Conservation (phyloP, 176 grass and related monocot species). For the Tuctoria greenei region DNA sequence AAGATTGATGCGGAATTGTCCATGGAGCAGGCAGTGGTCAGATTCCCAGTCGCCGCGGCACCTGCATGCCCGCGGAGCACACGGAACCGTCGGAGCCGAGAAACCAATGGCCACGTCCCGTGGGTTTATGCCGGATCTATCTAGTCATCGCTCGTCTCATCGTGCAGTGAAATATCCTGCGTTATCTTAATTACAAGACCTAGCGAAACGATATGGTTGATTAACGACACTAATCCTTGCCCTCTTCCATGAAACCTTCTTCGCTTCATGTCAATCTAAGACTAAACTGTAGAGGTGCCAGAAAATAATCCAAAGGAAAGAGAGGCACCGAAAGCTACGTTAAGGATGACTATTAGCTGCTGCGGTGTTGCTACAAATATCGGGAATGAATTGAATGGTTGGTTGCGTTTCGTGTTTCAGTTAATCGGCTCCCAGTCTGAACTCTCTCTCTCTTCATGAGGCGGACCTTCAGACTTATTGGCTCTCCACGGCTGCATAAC, state of each 20-base stretch:
- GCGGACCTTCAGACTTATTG: neutral
- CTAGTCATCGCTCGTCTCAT: conserved; percentile 39
- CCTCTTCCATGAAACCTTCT: neutral
- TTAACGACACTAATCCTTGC: neutral
- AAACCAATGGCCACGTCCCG: conserved; percentile 14
- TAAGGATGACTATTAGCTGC: neutral
- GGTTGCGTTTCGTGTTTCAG: neutral
- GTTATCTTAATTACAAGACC: neutral
- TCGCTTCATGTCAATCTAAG: neutral
- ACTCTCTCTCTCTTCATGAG: neutral
- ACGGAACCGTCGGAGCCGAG: conserved; percentile 1
- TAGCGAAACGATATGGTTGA: conserved; percentile 9
- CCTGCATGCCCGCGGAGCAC: neutral
- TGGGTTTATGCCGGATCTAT: conserved; percentile 18
- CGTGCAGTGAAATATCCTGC: conserved; percentile 11
- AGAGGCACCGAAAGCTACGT: neutral
- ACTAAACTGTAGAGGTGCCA: neutral
- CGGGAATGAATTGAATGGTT: neutral
- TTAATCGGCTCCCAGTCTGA: neutral
- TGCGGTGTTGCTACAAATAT: neutral
- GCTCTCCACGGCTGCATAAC: neutral
- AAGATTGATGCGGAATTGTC: conserved; percentile 28
- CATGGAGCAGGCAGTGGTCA: conserved; percentile 8
- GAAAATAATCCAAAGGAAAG: neutral
- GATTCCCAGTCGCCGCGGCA: conserved; percentile 24